phyloP scores from a whole-genome alignment of 495 filamentous ascomycete genomes.

The Pseudevernia furfuracea region DNA sequence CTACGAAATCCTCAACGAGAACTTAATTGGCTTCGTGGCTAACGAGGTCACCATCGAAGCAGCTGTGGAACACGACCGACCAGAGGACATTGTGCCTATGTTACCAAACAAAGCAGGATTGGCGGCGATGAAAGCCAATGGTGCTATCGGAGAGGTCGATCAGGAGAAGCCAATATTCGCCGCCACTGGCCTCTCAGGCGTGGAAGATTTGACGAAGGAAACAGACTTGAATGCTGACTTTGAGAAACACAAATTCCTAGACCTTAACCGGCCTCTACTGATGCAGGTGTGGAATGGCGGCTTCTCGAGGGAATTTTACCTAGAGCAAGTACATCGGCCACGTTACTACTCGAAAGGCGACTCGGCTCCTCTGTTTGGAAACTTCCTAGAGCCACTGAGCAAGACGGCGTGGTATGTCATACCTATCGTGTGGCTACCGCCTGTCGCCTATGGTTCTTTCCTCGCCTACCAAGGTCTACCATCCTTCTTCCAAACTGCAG shows the following conservation, averaged over 20 bases:
- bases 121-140: slow-evolving; percentile 33
- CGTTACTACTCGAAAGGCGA: slow-evolving; percentile 88
- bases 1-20: slow-evolving; percentile 84
- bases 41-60: slow-evolving; percentile 40
- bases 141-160: slow-evolving; percentile 21
- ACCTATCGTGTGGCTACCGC: slow-evolving; percentile 79
- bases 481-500: slow-evolving; percentile 35
- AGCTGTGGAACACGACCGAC: slow-evolving; percentile 37
- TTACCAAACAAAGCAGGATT: slow-evolving; percentile 36
- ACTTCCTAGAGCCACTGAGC: slow-evolving; percentile 91
- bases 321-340: slow-evolving; percentile 91
- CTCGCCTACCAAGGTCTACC: slow-evolving; percentile 54
- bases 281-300: slow-evolving; percentile 82
- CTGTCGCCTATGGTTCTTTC: slow-evolving; percentile 64
- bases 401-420: slow-evolving; percentile 91
- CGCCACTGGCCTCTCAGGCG: slow-evolving; percentile 77
- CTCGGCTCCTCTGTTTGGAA: slow-evolving; percentile 92
- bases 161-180: slow-evolving; percentile 48
- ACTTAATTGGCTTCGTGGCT: slow-evolving; percentile 70
- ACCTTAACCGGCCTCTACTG: slow-evolving; percentile 77
- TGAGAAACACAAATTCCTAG: slow-evolving; percentile 84
- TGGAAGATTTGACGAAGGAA: slow-evolving; percentile 76
- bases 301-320: slow-evolving; percentile 88
- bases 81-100: slow-evolving; percentile 42
- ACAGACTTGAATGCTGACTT: slow-evolving; percentile 72